Base-by-base conservation (phyloP, 2,329 filamentous ascomycete genomes). In the Stemphylium beticola region DNA sequence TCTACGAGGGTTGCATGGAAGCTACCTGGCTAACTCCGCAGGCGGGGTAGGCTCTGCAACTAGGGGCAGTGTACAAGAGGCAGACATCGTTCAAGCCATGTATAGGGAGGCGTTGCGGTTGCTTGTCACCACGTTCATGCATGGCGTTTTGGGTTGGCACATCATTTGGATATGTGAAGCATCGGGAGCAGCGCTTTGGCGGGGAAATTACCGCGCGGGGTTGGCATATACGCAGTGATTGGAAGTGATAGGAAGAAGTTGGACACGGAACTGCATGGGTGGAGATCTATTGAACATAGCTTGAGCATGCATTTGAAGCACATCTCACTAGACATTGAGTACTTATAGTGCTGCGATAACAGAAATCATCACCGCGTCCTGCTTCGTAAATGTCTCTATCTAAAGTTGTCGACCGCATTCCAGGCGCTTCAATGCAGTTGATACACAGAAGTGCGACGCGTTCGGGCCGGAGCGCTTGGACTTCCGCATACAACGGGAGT, bases 11-110 rank as follows among this genome's bases (percentile, higher is more conserved):
- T 0, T 78, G 76, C 53, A 52, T 68, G 31, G 66, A 74, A 49
- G 74, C 73, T 15, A 74, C 72, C 29, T 78, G 76, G 76, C 64
- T 76, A 20, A 75, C 63, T 39, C 74, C 76, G 4, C 62, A 57
- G 64, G 64, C 61, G 46, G 55, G 56, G 44, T 68, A 58, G 53
- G 39, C n/a, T 39, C 2, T 24, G 44, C 37, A 20, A 20, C 29
- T 22, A 41, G 51, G 26, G 34, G 44, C 17, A 20, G 15, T 43
- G 36, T 40, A 51, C 45, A 57, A 44, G 36, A 53, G 39, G 31
- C 32, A 49, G 38, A 44, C 39, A 32, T 36, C 22, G 36, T 52
- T 53, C 45, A 57, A 51, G 37, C 38, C 42, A 53, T 58, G 43
- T 43, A 62, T 60, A 53, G 61, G 61, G 53, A 57, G 61, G 65